phyloP scores from a whole-genome alignment of 352 stramenopile genomes.

The Blastocystis hominis region DNA sequence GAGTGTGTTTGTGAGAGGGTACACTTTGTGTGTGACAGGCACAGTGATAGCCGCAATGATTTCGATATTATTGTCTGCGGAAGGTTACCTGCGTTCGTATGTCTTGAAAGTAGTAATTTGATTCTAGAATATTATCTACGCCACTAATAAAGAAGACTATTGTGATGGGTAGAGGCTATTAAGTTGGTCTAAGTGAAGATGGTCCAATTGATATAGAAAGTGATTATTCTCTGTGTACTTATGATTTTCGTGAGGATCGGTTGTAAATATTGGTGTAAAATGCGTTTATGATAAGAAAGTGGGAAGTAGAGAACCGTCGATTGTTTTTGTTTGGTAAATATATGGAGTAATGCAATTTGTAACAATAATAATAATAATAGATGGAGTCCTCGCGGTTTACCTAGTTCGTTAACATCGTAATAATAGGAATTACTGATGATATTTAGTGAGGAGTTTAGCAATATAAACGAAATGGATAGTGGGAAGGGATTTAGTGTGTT shows the following conservation, averaged over 20 bases:
- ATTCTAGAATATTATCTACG: not conserved
- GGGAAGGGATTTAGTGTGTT: not conserved
- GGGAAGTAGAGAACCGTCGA: slow-evolving; percentile 21
- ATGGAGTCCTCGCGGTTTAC: not conserved
- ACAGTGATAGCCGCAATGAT: not conserved
- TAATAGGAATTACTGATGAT: not conserved
- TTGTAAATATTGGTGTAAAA: not conserved
- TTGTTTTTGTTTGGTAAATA: slow-evolving; percentile 8
- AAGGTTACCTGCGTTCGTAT: slow-evolving; percentile 1
- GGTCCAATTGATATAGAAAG: not conserved
- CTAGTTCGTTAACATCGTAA: not conserved
- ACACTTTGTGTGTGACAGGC: not conserved
- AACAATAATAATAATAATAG: not conserved
- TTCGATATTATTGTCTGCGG: not conserved
- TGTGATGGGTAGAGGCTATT: not conserved
- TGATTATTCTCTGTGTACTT: not conserved
- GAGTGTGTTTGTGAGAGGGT: not conserved
- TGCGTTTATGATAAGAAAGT: not conserved
- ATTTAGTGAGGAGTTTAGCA: not conserved
- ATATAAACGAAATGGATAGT: not conserved
- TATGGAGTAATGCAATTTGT: not conserved
- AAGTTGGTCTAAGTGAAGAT: not conserved
- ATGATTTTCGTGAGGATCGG: slow-evolving; percentile 3
- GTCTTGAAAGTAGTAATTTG: not conserved
- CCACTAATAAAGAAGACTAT: not conserved